Evolutionary conservation across 2,329 filamentous ascomycete genomes (phyloP), one percentile per base, ranked within the genome.

Genomic region (Epichloe coenophiala): DNA sequence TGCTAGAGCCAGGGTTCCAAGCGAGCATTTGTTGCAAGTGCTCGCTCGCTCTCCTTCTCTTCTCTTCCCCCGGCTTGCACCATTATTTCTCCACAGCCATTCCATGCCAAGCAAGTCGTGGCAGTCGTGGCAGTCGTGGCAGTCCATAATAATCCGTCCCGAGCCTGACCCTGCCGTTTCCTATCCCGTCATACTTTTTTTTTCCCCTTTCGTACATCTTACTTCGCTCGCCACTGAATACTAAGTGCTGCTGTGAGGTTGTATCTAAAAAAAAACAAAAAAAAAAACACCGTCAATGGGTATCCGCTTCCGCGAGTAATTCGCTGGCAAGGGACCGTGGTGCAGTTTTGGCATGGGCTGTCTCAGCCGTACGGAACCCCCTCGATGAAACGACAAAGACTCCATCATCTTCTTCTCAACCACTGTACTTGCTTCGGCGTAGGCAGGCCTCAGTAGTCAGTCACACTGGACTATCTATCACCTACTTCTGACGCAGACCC

Each of bases 301-400:
- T 31, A 11, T 31, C 31, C 31, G 31, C 31, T 31, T 8, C 31
- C 31, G 31, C 31, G 31, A 31, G 31, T 31, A 11, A 31, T 31
- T 31, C 31, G 31, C 31, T 31, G 41, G 41, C 45, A 36, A 48
- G 17, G 19, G 6, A 33, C 35, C 17, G 31, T 39, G 27, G 37
- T 49, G 44, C 27, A 23, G 19, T 48, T 47, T 38, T 31, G 45
- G 47, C 47, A 46, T 47, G 53, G 55, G 53, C 53, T 54, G 55
- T 54, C 54, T 53, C 52, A 51, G 55, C 52, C 54, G 23, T 47
- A 44, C 23, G 17, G 31, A 45, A 51, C 35, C 55, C 56, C 56
- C 55, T 58, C 56, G 55, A 61, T 61, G 60, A 59, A 59, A 57
- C 57, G 52, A 52, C 51, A 51, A n/a, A 51, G 38, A 52, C 45